phyloP scores from a whole-genome alignment of 2,329 filamentous ascomycete species.

The Nothophaeocryptopus gaeumannii region DNA sequence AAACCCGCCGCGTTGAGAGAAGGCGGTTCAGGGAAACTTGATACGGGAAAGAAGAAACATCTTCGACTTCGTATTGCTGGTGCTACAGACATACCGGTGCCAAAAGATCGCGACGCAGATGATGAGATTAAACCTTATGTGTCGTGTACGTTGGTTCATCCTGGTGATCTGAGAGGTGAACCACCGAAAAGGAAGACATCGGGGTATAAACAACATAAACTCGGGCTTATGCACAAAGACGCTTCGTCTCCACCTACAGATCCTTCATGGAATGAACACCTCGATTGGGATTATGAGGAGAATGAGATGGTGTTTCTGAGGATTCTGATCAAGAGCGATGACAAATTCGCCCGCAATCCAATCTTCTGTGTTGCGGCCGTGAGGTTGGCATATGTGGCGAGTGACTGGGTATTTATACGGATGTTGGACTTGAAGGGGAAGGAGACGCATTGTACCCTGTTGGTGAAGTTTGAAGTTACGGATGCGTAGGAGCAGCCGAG shows the following conservation, averaged over 20 bases:
- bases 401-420: conserved; percentile 62
- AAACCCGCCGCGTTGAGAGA: conserved; percentile 60
- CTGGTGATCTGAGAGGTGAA: conserved; percentile 48
- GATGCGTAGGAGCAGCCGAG: conserved; percentile 32
- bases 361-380: conserved; percentile 61
- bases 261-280: conserved; percentile 63
- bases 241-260: conserved; percentile 61
- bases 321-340: conserved; percentile 65
- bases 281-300: conserved; percentile 68
- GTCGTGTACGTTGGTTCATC: conserved; percentile 63
- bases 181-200: conserved; percentile 61
- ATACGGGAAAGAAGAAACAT: conserved; percentile 48
- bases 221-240: conserved; percentile 56
- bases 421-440: conserved; percentile 64
- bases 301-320: conserved; percentile 64
- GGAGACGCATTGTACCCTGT: conserved; percentile 61
- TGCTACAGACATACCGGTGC: conserved; percentile 60
- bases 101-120: conserved; percentile 49
- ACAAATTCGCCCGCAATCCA: conserved; percentile 61
- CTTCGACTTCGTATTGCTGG: conserved; percentile 61
- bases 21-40: conserved; percentile 53
- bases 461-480: conserved; percentile 60
- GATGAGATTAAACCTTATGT: conserved; percentile 60
- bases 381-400: conserved; percentile 55
- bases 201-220: conserved; percentile 59